phyloP scores from a whole-genome alignment of 176 grass and related monocot species.

The Metroxylon sagu region DNA sequence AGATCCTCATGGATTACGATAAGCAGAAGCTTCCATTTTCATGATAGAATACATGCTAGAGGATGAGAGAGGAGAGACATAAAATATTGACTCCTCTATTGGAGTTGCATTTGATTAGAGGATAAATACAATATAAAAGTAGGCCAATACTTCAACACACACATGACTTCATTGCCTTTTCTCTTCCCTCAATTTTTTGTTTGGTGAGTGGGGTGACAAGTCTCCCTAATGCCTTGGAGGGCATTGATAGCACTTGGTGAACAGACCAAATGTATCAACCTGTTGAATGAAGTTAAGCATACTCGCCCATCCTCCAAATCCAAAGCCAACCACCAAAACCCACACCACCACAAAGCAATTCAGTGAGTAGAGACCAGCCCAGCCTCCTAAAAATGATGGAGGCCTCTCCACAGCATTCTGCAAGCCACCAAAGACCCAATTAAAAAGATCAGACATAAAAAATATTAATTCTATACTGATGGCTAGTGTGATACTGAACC shows the following conservation, averaged over 20 bases:
- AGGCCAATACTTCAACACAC: no score
- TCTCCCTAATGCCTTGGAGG: slow-evolving; percentile 40
- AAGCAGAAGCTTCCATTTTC: no score
- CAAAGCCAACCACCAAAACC: slow-evolving; percentile 88
- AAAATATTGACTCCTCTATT: no score
- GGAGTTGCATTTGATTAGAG: no score
- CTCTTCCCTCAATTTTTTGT: background rate
- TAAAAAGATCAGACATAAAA: background rate
- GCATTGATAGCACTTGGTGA: slow-evolving; percentile 98
- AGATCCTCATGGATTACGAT: no score
- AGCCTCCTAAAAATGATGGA: slow-evolving; percentile 41
- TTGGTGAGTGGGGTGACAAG: background rate
- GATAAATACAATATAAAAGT: no score
- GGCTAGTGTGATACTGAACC: background rate
- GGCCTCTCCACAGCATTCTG: slow-evolving; percentile 91
- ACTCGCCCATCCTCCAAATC: slow-evolving; percentile 93
- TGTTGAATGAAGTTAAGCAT: slow-evolving; percentile 71
- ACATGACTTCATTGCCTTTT: no score
- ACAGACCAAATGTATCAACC: slow-evolving; percentile 73
- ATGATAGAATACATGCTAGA: no score
- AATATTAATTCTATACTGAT: slow-evolving; percentile 4
- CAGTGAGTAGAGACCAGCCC: slow-evolving; percentile 46
- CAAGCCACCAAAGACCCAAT: background rate
- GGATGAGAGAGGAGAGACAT: no score
- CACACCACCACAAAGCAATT: slow-evolving; percentile 79